Conservation (phyloP, 768 basidiomycete genomes). For the Calvatia gigantea region DNA sequence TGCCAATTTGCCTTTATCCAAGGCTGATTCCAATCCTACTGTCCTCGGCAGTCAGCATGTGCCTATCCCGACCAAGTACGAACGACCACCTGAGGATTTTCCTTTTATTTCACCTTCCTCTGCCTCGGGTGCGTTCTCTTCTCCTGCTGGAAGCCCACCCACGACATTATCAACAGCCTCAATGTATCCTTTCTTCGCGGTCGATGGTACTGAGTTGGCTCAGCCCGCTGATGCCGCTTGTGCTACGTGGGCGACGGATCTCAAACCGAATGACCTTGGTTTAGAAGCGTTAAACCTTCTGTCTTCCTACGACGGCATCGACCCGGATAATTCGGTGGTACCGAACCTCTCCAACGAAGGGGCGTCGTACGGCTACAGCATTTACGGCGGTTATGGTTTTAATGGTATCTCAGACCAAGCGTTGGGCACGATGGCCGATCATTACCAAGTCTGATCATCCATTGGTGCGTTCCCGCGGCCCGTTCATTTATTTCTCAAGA, state of each 20-base stretch:
- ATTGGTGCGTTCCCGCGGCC: background rate
- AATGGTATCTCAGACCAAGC: slow-evolving; percentile 23
- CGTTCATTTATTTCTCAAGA: background rate
- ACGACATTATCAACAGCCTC: slow-evolving; percentile 22
- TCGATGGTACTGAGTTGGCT: slow-evolving; percentile 4
- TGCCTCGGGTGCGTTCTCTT: slow-evolving; percentile 26
- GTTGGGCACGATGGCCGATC: slow-evolving; percentile 21
- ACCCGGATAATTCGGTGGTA: background rate
- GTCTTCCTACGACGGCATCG: slow-evolving; percentile 19
- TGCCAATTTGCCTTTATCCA: slow-evolving; percentile 22
- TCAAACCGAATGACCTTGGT: slow-evolving; percentile 14
- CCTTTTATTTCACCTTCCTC: slow-evolving; percentile 21
- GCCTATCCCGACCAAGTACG: slow-evolving; percentile 22
- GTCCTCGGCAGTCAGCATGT: background rate
- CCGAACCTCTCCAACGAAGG: slow-evolving; percentile 17
- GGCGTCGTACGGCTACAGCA: slow-evolving; percentile 22
- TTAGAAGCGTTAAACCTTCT: slow-evolving; percentile 20
- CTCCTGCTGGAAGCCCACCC: slow-evolving; percentile 30
- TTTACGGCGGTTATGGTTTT: slow-evolving; percentile 26
- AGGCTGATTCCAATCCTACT: slow-evolving; percentile 8
- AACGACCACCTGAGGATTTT: slow-evolving; percentile 22
- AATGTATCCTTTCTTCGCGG: slow-evolving; percentile 19
- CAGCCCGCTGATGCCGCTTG: slow-evolving; percentile 13
- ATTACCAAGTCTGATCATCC: slow-evolving; percentile 19
- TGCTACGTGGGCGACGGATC: slow-evolving; percentile 16